Evolutionary conservation across 768 basidiomycete species (phyloP), one percentile per base, ranked within the genome.

Genomic region (Hygrocybe punicea): DNA sequence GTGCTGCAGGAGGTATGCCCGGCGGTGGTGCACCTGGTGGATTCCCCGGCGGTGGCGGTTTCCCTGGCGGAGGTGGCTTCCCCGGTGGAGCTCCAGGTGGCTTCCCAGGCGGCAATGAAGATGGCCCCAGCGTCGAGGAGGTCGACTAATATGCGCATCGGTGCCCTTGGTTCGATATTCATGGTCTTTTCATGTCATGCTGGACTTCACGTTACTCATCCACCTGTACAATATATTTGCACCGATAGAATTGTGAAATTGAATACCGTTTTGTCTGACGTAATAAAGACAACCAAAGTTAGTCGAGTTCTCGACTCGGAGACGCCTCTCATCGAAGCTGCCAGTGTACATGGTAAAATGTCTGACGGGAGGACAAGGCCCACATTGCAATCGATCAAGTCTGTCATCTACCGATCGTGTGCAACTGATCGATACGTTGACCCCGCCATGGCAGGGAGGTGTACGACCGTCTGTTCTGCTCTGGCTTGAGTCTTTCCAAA

Each of bases 81-180:
- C 80, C 77, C 39, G 89, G 82, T 65, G 84, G 82, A 69, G 83
- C 81, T 37, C 83, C 85, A 21, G 79, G 67, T 1, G 76, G 78
- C n/a, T 76, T 77, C 67, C 80, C 77, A 40, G 89, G 82, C 64
- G 84, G 82, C 69, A 83, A 80, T 56, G 90, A 89, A 71, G 91
- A 91, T 29, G 93, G 93, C 45, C 93, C 92, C 46, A 87, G 85
- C 57, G 92, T 94, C 53, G 92, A 95, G 80, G 92, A 94, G 77
- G 93, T 93, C 65, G 87, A 90, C 71, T 90, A 82, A 81, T 13
- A 6, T n/a, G 8, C 29, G 8, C 8, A 4, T 29, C 29, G 29
- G 4, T 29, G 4, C 29, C 4, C 29, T 29, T 29, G 29, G 4
- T 29, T 8, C n/a, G n/a, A 8, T 8, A 4, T 29, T 29, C 29